Base-by-base conservation (phyloP, 208 protist genomes). In the Zelonia costaricensis region DNA sequence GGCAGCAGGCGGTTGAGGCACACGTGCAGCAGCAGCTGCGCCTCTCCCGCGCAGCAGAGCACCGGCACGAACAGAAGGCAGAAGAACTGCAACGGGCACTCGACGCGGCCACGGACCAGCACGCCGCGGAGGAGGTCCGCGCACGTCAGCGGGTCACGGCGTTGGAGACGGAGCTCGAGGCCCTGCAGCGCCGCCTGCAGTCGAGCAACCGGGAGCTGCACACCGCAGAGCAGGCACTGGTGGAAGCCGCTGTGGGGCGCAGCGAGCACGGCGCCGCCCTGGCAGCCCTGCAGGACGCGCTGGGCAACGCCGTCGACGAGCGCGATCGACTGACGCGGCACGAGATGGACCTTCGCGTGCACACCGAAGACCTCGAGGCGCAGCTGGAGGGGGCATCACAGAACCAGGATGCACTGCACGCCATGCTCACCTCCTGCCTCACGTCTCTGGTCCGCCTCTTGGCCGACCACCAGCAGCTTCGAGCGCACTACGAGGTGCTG, bases 51-150 rank as follows among this genome's bases (percentile, higher is more conserved):
- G 46, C 38, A 31, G 16, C 48, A 33, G 64, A 40, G 49, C 48
- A 73, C 44, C 48, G 35, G 13, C 67, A 15, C 27, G 45, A 42
- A 13, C 31, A 33, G 16, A 28, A 63, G 18, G 59, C 64, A n/a
- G 60, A 69, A n/a, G 59, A 57, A 23, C 55, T 62, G 12, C 65
- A 78, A 55, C 62, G 68, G 0, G 69, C 69, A 13, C 54, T 62
- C 15, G 22, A 57, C 1, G 44, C 46, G 0, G 67, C 52, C 13
- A 67, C 49, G 52, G 52, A 53, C 25, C 36, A 66, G 38, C 51
- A 51, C 1, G 22, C 22, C n/a, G 25, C 23, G 4, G 38, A 43
- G 31, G 27, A 57, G 20, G 33, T 28, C 10, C 40, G 53, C 5
- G 61, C 62, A 3, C 44, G 47, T 10, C 52, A 66, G 13, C 5